Conservation (phyloP, 805 yeast genomes). For the Maudiozyma bulderi region DNA sequence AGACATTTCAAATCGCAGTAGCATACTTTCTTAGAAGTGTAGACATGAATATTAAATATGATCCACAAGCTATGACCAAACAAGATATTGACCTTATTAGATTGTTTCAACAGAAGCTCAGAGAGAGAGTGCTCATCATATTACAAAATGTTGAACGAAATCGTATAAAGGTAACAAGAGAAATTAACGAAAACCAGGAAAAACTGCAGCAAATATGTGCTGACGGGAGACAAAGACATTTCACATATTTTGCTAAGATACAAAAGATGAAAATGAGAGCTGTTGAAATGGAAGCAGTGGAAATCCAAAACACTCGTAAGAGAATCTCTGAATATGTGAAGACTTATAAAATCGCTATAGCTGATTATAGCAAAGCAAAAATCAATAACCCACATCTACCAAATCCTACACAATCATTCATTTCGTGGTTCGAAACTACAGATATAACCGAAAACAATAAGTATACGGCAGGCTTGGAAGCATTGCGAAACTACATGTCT, state of each 20-base stretch:
- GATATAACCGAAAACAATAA: conserved; percentile 16
- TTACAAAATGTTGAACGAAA: conserved; percentile 19
- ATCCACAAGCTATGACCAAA: neutral
- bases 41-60: too few species aligned
- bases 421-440: conserved; percentile 16
- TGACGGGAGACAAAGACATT: too few species aligned
- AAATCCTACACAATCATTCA: conserved; percentile 21
- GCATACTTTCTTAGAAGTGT: too few species aligned
- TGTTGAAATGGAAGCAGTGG: conserved; percentile 26
- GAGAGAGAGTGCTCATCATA: conserved; percentile 19
- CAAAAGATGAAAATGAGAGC: conserved; percentile 26
- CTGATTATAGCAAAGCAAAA: conserved; percentile 13
- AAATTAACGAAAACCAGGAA: conserved; percentile 18
- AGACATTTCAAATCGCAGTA: neutral
- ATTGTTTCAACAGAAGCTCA: conserved; percentile 17
- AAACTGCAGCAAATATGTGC: neutral
- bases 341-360: conserved; percentile 21
- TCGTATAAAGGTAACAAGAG: conserved; percentile 17
- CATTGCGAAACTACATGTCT: conserved; percentile 12
- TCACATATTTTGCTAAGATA: conserved; percentile 14
- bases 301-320: conserved; percentile 19
- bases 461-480: conserved; percentile 14
- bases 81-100: conserved; percentile 14
- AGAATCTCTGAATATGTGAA: conserved; percentile 19
- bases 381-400: conserved; percentile 9